Conservation (phyloP, 2,329 filamentous ascomycete genomes). For the Aphanoascus verrucosus region DNA sequence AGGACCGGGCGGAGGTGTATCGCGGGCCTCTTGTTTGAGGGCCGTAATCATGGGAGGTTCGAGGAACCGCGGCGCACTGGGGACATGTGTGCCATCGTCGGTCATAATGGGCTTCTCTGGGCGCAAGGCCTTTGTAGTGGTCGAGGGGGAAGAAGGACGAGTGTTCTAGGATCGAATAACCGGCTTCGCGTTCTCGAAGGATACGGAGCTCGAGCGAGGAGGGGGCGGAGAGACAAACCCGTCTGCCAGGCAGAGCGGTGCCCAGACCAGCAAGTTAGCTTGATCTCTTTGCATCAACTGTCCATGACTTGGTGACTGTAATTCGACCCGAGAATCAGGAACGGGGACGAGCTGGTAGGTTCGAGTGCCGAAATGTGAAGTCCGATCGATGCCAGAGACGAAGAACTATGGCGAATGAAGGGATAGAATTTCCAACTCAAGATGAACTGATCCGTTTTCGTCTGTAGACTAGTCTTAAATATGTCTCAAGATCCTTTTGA, state of each 20-base stretch:
- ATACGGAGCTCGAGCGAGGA: background rate
- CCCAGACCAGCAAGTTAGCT: constrained; percentile 31
- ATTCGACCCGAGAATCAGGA: background rate
- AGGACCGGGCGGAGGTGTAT: constrained; percentile 20
- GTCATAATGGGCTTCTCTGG: constrained; percentile 26
- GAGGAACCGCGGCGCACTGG: constrained; percentile 26
- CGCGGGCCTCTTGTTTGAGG: constrained; percentile 35
- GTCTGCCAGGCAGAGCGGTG: constrained; percentile 38
- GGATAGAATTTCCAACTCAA: background rate
- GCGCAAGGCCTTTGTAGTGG: background rate
- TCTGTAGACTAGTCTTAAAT: background rate
- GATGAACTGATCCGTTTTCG: background rate
- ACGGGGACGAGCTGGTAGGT: background rate
- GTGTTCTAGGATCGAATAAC: constrained; percentile 11
- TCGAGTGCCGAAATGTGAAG: background rate
- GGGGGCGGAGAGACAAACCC: constrained; percentile 26
- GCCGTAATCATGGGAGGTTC: constrained; percentile 37
- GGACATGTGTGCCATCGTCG: constrained; percentile 26
- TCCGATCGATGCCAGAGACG: background rate
- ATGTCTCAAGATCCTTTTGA: background rate
- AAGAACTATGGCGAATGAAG: background rate
- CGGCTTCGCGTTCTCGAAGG: constrained; percentile 10
- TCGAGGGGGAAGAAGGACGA: constrained; percentile 7
- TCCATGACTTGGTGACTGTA: constrained; percentile 20
- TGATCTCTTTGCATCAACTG: constrained; percentile 33